These are phyloP conservation scores for Botryotinia globosa DNA, from an alignment of 2,329 filamentous ascomycete species.

Conservation along the genomic window DNA sequence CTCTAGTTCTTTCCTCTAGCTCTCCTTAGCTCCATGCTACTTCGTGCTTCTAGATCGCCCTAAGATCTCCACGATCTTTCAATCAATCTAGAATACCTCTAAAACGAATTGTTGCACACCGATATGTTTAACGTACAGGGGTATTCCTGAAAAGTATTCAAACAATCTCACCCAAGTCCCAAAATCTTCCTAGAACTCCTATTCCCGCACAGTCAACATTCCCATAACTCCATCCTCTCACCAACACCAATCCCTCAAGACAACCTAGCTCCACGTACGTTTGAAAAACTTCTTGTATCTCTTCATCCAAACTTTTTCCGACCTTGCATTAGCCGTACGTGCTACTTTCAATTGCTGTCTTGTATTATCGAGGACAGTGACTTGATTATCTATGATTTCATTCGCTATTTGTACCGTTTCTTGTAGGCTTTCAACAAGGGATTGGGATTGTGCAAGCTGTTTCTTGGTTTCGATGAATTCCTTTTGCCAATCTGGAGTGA, in stretches of 20 bases:
- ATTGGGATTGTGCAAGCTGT: background rate
- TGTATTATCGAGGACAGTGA: background rate
- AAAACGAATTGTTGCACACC: background rate
- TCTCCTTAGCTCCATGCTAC: background rate
- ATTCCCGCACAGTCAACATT: background rate
- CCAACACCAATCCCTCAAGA: background rate
- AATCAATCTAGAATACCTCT: background rate
- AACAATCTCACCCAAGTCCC: background rate
- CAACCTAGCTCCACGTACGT: background rate
- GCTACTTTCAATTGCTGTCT: background rate
- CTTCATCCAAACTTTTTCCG: background rate
- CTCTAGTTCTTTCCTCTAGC: background rate
- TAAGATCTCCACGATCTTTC: background rate
- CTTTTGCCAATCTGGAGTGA: background rate
- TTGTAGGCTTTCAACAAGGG: background rate
- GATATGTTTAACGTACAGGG: background rate
- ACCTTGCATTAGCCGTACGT: background rate
- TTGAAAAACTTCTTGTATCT: conserved; percentile 1
- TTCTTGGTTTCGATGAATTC: background rate
- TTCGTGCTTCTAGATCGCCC: background rate
- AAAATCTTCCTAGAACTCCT: background rate
- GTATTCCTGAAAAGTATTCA: background rate
- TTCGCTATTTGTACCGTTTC: background rate
- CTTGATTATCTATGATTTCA: background rate
- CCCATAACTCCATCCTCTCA: background rate